Evolutionary conservation across 176 grass and related monocot species (phyloP), one percentile per base, ranked within the genome.

Genomic region (Avena sativa): DNA sequence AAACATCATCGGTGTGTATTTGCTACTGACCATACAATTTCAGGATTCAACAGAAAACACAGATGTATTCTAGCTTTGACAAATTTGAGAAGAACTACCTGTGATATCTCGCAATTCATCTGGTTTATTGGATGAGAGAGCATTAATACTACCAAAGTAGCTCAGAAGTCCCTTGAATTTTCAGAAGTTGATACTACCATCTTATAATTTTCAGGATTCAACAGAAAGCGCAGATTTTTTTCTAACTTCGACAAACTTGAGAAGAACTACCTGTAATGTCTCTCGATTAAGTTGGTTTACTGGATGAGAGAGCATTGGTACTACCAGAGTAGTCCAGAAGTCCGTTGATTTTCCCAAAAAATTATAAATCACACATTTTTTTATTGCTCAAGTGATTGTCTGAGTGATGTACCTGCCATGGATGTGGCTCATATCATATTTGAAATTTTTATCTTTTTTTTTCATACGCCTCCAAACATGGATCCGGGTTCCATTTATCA

Each of bases 211-310:
- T 72, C 21, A 53, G 17, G 60, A 62, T 9, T 86, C 51, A 38
- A 78, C 15, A 65, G 2, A 34, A 19, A 79, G 30, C 8, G 62
- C 13, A 36, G 11, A 28, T 67, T 20, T 79, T 17, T 65, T 79
- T 12, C 30, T 43, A 56, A 46, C 26, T 71, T 34, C 1, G 0
- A 12, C 20, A 83, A 65, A 83, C 19, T 23, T 43, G 40, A 51
- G 71, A 90, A 19, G 19, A 79, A n/a, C 25, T 15, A 21, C 65
- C 9, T 72, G 12, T 17, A 2, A 73, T 8, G 9, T 30, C 66
- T 78, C 49, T 49, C 21, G 32, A 69, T 88, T 9, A 88, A 58
- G 7, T 67, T 82, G 61, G 2, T 85, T n/a, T 84, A 34, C 70
- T 62, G 56, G 59, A 76, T 53, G 28, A 56, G 11, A 74, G 32